Conservation (phyloP, 2,329 filamentous ascomycete genomes). For the Gyromitra esculenta region DNA sequence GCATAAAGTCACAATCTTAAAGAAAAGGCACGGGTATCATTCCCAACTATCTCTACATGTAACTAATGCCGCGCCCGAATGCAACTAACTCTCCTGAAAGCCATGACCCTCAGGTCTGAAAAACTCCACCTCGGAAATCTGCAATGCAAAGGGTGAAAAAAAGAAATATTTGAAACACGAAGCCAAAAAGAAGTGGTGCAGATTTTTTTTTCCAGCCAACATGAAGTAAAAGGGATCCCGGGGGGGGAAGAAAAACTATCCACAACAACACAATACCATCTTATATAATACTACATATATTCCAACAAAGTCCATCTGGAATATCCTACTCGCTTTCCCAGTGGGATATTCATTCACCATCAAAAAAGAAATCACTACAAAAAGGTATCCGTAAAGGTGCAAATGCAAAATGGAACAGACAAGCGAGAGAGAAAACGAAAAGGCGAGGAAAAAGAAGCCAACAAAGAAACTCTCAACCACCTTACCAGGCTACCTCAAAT, state of each 20-base stretch:
- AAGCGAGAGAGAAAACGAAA: background rate
- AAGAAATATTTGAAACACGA: conserved; percentile 11
- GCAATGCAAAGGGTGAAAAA: conserved; percentile 14
- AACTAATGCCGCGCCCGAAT: conserved; percentile 14
- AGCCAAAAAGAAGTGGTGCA: background rate
- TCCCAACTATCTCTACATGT: conserved; percentile 15
- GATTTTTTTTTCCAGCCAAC: background rate
- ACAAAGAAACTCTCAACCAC: conserved; percentile 2
- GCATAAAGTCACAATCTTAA: background rate
- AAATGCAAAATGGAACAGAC: conserved; percentile 9
- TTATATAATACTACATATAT: conserved; percentile 14
- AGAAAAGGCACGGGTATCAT: conserved; percentile 34
- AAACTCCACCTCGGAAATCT: conserved; percentile 30
- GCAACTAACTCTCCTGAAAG: conserved; percentile 25
- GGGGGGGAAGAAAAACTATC: conserved; percentile 16
- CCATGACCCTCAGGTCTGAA: conserved; percentile 3
- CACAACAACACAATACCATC: conserved; percentile 12
- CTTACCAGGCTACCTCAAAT: conserved; percentile 33
- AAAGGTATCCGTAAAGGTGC: conserved; percentile 18
- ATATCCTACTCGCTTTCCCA: background rate
- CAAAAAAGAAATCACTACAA: background rate
- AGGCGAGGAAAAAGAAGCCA: background rate
- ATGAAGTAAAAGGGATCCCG: conserved; percentile 4
- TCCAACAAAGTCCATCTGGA: background rate
- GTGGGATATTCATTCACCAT: background rate